These are phyloP conservation scores for Coemansia javaensis DNA, from an alignment of 192 early-diverging fungal species.

Conservation along the genomic window DNA sequence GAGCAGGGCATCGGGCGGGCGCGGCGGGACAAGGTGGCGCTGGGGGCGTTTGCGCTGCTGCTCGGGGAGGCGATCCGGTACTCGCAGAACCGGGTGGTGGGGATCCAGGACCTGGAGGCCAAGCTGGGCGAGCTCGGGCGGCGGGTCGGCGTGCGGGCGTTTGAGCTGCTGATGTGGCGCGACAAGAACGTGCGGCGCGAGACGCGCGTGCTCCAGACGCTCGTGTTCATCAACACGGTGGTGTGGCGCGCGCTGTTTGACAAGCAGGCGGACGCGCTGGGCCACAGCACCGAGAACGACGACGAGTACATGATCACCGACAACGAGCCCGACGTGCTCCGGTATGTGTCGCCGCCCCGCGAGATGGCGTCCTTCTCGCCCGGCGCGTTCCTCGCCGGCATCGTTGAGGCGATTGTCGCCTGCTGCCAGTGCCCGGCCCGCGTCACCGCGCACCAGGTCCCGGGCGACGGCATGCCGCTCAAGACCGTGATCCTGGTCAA, in stretches of 20 bases:
- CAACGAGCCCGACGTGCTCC: slow-evolving; percentile 86
- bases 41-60: slow-evolving; percentile 82
- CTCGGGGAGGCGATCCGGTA: slow-evolving; percentile 96
- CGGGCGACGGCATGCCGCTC: slow-evolving; percentile 77
- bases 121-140: slow-evolving; percentile 91
- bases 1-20: slow-evolving; percentile 76
- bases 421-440: slow-evolving; percentile 70
- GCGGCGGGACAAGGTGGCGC: slow-evolving; percentile 66
- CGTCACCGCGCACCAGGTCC: slow-evolving; percentile 91
- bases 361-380: slow-evolving; percentile 90
- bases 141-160: slow-evolving; percentile 80
- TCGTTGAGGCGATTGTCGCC: slow-evolving; percentile 92
- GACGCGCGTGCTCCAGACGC: slow-evolving; percentile 77
- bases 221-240: slow-evolving; percentile 90
- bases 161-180: slow-evolving; percentile 87
- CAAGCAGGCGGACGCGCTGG: slow-evolving; percentile 91
- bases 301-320: slow-evolving; percentile 99
- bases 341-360: slow-evolving; percentile 90
- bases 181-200: slow-evolving; percentile 88
- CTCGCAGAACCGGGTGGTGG: slow-evolving; percentile 91
- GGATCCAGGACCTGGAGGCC: slow-evolving; percentile 92
- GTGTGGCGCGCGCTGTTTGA: slow-evolving; percentile 96
- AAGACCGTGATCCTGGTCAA: slow-evolving; percentile 96
- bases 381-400: slow-evolving; percentile 91
- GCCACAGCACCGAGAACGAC: slow-evolving; percentile 93